These are phyloP conservation scores for Leccinum truebloodii DNA, from an alignment of 768 basidiomycete genomes.

Conservation along the genomic window DNA sequence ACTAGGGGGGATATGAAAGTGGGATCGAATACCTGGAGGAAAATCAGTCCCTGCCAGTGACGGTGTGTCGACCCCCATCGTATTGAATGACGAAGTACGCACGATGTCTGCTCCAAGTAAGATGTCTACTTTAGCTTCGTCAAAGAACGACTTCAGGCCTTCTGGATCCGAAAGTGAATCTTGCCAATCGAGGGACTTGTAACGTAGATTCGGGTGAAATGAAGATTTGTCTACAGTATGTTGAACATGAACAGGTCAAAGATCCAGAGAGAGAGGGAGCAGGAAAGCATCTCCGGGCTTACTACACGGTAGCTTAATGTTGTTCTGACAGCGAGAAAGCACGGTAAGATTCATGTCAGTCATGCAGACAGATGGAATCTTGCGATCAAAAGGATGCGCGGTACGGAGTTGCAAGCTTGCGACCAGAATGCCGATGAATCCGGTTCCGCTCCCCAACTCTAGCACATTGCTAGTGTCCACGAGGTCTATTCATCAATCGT, in stretches of 20 bases:
- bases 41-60: not conserved
- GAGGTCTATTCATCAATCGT: not conserved
- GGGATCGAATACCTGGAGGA: slow-evolving; percentile 66
- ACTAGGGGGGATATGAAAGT: slow-evolving; percentile 58
- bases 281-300: slow-evolving; percentile 26
- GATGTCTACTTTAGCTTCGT: slow-evolving; percentile 49
- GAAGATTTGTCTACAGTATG: slow-evolving; percentile 54
- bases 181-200: slow-evolving; percentile 63
- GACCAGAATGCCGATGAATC: slow-evolving; percentile 70
- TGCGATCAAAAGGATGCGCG: not conserved
- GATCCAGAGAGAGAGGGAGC: not conserved
- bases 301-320: slow-evolving; percentile 70
- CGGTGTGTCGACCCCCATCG: not conserved
- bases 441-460: slow-evolving; percentile 75
- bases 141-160: slow-evolving; percentile 31
- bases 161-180: slow-evolving; percentile 46
- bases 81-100: slow-evolving; percentile 15
- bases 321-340: slow-evolving; percentile 58
- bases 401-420: slow-evolving; percentile 51
- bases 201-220: slow-evolving; percentile 45
- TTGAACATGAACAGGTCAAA: not conserved
- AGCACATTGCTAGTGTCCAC: slow-evolving; percentile 48
- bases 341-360: slow-evolving; percentile 70
- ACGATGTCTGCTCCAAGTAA: slow-evolving; percentile 75
- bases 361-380: slow-evolving; percentile 41